Base-by-base conservation (phyloP, 164 flowering plant genomes). In the Kalanchoe fedtschenkoi region DNA sequence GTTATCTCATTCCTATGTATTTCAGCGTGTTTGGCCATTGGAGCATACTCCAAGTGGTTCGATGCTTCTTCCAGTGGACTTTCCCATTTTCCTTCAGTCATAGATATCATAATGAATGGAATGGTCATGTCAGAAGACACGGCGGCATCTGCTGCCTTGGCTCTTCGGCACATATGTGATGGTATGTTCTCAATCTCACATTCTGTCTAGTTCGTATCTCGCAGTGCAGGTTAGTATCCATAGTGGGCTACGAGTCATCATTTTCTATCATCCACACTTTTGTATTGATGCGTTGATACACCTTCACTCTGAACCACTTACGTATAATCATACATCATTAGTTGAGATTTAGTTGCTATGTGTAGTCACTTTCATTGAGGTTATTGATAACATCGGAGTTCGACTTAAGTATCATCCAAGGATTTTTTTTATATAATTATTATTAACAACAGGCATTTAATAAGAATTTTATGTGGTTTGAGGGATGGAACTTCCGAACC, bases 11-110 rank as follows among this genome's bases (percentile, higher is more conserved):
- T 60, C n/a, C 1, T 54, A 21, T 26, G 43, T 26, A 47, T 34
- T 65, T 61, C 79, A 91, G 97, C 86, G 39, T 91, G 99, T 80
- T 83, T 80, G 55, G 83, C 89, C 44, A 82, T 89, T 76, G 99
- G 99, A 66, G 99, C 99, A 66, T 95, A 89, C 79, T 89, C 99
- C 67, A 95, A 80, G 72, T 95, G 99, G 99, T 82, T 95, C 71
- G 87, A 89, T 78, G 79, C 95, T 65, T 76, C 96, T 51, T 73
- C 93, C 11, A 69, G 71, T 77, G 97, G 86, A 66, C 65, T 74
- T 47, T 74, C 87, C 32, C 62, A 75, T 62, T 78, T 95, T 71
- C 85, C 96, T 38, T 75, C 90, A 43, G 78, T 95, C 19, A 77
- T 95, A 56, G 86, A 82, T 44, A 80, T 92, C 68, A 91, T 95